phyloP scores from a whole-genome alignment of 768 basidiomycete genomes.

The Mycena epipterygia region DNA sequence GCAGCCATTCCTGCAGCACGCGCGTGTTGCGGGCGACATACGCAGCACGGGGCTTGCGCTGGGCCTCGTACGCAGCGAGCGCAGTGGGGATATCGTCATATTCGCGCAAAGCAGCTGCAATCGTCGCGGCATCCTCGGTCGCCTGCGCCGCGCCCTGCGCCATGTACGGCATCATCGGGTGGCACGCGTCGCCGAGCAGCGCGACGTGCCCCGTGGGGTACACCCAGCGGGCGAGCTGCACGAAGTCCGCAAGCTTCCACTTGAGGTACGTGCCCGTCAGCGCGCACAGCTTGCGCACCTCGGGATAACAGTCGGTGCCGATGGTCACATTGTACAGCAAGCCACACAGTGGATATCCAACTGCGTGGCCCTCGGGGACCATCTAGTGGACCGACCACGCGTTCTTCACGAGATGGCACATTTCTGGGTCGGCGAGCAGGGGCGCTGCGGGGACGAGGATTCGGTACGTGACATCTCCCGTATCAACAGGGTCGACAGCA shows the following conservation, averaged over 20 bases:
- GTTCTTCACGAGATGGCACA: constrained; percentile 32
- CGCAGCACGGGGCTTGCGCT: constrained; percentile 62
- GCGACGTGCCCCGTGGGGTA: constrained; percentile 41
- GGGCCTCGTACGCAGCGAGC: constrained; percentile 59
- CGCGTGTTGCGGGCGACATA: constrained; percentile 60
- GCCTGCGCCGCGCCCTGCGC: constrained; percentile 34
- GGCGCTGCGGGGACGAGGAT: constrained; percentile 36
- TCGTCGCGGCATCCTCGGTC: constrained; percentile 55
- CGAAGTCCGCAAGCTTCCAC: constrained; percentile 47
- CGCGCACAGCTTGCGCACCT: constrained; percentile 34
- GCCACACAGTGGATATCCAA: constrained; percentile 37
- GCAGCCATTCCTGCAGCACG: constrained; percentile 63
- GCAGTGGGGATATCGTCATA: constrained; percentile 55
- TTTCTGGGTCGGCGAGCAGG: constrained; percentile 36
- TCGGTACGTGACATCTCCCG: constrained; percentile 49
- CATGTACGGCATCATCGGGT: constrained; percentile 45
- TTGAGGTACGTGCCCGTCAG: constrained; percentile 38
- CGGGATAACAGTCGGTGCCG: constrained; percentile 32
- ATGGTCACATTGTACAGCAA: constrained; percentile 33
- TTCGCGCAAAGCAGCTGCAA: constrained; percentile 59
- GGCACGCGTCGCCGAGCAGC: constrained; percentile 47
- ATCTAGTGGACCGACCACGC: constrained; percentile 39
- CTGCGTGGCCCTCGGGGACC: constrained; percentile 38
- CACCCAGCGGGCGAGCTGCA: constrained; percentile 43
- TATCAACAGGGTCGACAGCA: constrained; percentile 36